Percentiles rank a stretch among this genome's conserved stretches.
Evolutionary conservation across 148 eudicot genomes (phyloP).

Genomic region (Camellia lanceoleosa): DNA sequence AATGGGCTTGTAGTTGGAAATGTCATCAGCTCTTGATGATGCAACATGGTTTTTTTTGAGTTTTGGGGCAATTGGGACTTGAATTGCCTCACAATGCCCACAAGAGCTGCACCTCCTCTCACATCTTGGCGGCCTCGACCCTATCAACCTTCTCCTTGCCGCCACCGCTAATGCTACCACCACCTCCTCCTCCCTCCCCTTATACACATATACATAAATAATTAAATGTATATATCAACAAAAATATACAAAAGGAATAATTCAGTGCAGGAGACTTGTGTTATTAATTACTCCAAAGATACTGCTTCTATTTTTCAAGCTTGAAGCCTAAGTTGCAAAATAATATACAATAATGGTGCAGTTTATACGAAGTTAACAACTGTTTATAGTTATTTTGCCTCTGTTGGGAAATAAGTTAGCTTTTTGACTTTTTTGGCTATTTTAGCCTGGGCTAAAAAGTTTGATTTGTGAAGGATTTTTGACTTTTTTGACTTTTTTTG

Average conservation of each 20-base stretch:
- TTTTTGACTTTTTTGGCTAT: too few relatives aligned
- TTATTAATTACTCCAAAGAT: too few relatives aligned
- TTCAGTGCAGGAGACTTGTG: too few relatives aligned
- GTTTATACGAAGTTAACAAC: too few relatives aligned
- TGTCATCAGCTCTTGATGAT: conserved; percentile 55
- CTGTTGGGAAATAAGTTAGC: too few relatives aligned
- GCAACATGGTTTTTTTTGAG: conserved; percentile 17
- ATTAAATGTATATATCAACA: background rate
- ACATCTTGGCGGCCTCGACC: conserved; percentile 92
- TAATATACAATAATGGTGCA: too few relatives aligned
- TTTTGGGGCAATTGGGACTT: conserved; percentile 64
- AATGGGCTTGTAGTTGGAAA: conserved; percentile 80
- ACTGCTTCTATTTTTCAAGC: too few relatives aligned
- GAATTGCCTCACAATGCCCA: conserved; percentile 73
- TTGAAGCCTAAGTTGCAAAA: too few relatives aligned
- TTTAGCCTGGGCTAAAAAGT: too few relatives aligned
- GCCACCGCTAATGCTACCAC: conserved; percentile 5
- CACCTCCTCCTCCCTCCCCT: conserved; percentile 19
- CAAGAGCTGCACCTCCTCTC: conserved; percentile 55
- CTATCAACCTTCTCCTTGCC: conserved; percentile 42
- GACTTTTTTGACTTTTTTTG: too few relatives aligned
- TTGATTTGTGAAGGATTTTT: too few relatives aligned
- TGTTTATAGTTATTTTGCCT: too few relatives aligned
- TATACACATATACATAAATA: conserved; percentile 5
- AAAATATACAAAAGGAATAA: background rate